Conservation (phyloP, 2,329 filamentous ascomycete species). For the Apiospora rasikravindrae region DNA sequence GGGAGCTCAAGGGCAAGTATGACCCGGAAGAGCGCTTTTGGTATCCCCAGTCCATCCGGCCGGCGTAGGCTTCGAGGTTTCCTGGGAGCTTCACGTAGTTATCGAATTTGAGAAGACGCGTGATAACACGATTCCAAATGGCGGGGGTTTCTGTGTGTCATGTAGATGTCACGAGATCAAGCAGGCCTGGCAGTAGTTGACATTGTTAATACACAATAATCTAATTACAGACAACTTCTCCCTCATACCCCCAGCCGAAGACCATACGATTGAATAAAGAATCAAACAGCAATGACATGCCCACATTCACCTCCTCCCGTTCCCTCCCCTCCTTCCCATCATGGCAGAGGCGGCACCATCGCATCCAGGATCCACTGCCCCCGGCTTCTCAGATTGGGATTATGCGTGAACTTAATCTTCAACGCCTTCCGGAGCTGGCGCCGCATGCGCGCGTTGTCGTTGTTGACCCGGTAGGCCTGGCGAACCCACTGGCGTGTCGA, state of each 20-base stretch:
- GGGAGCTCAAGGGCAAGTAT: conserved; percentile 45
- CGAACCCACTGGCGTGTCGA: neutral
- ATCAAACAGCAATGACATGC: too few species aligned
- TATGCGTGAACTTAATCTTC: neutral
- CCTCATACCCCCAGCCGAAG: too few species aligned
- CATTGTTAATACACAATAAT: too few species aligned
- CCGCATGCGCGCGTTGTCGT: neutral
- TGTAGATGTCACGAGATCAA: too few species aligned
- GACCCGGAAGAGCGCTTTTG: conserved; percentile 50
- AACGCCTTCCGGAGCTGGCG: neutral
- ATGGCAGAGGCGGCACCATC: neutral
- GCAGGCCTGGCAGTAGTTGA: too few species aligned
- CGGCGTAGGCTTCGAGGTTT: neutral
- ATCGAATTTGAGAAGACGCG: neutral
- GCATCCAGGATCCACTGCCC: neutral
- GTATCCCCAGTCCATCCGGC: conserved; percentile 35
- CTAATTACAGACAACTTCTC: too few species aligned
- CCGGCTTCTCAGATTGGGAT: neutral
- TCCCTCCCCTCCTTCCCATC: neutral
- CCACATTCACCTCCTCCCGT: neutral
- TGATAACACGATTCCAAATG: too few species aligned
- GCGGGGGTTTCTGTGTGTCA: too few species aligned
- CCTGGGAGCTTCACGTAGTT: neutral
- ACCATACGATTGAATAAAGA: too few species aligned
- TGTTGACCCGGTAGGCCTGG: neutral